Percentiles rank a stretch among this genome's conserved stretches.
Evolutionary conservation across 1,139 yeast genomes (phyloP).

Genomic region (Suhomyces kunorum): DNA sequence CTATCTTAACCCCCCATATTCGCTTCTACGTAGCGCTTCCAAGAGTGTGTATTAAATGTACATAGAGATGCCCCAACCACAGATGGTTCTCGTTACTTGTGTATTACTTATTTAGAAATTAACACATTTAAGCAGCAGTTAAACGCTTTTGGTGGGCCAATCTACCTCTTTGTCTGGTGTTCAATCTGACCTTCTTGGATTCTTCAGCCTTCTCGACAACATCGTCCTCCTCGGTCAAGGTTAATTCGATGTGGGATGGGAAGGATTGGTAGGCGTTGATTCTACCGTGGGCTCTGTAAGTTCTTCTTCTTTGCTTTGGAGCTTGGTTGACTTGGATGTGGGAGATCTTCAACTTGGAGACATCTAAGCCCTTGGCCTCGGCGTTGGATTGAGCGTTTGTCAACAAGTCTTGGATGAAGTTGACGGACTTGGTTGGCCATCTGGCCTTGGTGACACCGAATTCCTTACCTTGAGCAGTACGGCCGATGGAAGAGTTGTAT

Average conservation of each 20-base stretch:
- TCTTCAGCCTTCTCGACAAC: constrained; percentile 92
- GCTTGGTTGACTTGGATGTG: constrained; percentile 99
- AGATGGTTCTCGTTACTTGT: constrained; percentile 13
- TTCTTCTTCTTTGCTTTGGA: constrained; percentile 99
- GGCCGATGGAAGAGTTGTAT: constrained; percentile 94
- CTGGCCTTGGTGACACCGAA: constrained; percentile 99
- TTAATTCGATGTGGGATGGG: constrained; percentile 98
- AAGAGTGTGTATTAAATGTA: constrained; percentile 14
- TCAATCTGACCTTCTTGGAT: constrained; percentile 74
- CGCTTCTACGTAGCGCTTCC: not conserved
- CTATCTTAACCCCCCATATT: too few species aligned
- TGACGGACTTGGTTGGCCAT: constrained; percentile 99
- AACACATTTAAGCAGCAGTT: constrained; percentile 33
- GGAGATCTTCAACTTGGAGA: constrained; percentile 87
- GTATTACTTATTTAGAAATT: constrained; percentile 14
- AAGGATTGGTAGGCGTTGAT: constrained; percentile 97
- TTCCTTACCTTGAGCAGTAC: constrained; percentile 99
- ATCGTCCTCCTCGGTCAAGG: constrained; percentile 94
- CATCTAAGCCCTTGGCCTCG: constrained; percentile 98
- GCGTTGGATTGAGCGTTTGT: constrained; percentile 99
- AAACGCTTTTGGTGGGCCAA: constrained; percentile 79
- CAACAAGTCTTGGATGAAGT: constrained; percentile 91
- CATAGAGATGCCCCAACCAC: constrained; percentile 11
- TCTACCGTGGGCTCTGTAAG: constrained; percentile 99
- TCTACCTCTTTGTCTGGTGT: constrained; percentile 93